Conservation (phyloP, 345 rosid genomes). For the thale cress (Arabidopsis thaliana) region DNA sequence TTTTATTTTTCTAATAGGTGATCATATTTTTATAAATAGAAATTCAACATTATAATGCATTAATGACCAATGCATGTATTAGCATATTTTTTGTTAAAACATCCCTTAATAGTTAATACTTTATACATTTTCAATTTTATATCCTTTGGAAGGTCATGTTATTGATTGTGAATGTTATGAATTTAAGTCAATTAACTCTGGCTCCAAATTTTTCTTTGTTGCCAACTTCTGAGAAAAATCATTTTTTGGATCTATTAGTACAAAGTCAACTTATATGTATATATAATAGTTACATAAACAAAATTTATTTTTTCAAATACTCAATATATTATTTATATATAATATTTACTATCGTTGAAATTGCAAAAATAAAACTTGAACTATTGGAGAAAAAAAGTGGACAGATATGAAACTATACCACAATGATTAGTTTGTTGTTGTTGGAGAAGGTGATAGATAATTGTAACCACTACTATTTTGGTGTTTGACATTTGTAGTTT, state of each 20-base stretch:
- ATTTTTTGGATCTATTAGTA: background rate
- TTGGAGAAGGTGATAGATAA: slow-evolving; percentile 4
- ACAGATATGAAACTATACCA: background rate
- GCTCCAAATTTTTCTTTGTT: background rate
- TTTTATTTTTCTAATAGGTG: too few relatives aligned
- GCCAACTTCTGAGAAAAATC: background rate
- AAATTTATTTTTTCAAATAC: background rate
- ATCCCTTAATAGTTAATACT: background rate
- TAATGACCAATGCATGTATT: background rate
- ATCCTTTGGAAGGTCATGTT: background rate
- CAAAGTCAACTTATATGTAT: background rate
- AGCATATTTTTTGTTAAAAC: slow-evolving; percentile 2
- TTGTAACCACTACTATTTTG: background rate
- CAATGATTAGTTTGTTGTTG: background rate
- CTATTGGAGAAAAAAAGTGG: background rate
- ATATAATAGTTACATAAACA: background rate
- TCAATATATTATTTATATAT: too few relatives aligned
- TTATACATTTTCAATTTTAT: background rate
- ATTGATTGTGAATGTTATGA: background rate
- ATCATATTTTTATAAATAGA: background rate
- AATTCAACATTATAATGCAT: background rate
- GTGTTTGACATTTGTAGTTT: slow-evolving; percentile 5
- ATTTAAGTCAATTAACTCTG: background rate
- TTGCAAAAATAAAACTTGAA: background rate
- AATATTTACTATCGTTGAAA: background rate